phyloP scores from a whole-genome alignment of 169 alveolate genomes.

The Toxoplasma gondii region DNA sequence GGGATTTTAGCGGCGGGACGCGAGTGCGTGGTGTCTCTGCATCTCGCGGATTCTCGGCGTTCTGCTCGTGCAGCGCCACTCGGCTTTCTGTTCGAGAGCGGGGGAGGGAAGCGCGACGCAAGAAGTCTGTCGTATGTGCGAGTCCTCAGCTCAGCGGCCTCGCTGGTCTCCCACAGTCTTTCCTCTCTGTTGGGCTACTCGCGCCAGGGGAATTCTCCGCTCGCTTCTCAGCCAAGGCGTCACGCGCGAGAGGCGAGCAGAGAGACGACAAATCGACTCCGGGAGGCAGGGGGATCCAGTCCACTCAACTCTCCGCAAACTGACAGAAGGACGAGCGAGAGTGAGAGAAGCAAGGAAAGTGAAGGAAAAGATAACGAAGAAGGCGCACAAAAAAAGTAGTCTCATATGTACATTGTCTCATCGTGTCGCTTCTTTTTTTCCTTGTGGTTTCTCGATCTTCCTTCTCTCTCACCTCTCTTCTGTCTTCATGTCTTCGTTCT shows the following conservation, averaged over 20 bases:
- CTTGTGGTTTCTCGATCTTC: not conserved
- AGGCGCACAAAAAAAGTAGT: too few relatives aligned
- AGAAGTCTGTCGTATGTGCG: not conserved
- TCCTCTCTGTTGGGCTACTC: not conserved
- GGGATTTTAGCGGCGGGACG: not conserved
- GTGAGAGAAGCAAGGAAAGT: not conserved
- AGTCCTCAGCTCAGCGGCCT: not conserved
- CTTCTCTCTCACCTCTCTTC: not conserved
- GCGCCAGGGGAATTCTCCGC: not conserved
- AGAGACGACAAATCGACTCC: too few relatives aligned
- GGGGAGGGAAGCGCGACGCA: not conserved
- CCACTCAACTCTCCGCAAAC: too few relatives aligned
- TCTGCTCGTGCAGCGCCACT: not conserved
- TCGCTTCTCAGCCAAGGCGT: not conserved
- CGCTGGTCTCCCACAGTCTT: not conserved
- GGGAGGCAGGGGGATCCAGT: too few relatives aligned
- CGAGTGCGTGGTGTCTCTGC: not conserved
- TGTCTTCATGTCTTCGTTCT: not conserved
- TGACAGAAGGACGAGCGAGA: not conserved
- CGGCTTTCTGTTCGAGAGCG: not conserved
- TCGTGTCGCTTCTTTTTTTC: not conserved
- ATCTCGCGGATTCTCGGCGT: not conserved
- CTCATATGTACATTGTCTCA: not conserved
- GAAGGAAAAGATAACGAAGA: too few relatives aligned
- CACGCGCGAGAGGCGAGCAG: not conserved